Percentiles rank a stretch among this genome's conserved stretches.
These are phyloP conservation scores for Euphorbia peplus DNA, from an alignment of 345 rosid species.

Conservation along the genomic window DNA sequence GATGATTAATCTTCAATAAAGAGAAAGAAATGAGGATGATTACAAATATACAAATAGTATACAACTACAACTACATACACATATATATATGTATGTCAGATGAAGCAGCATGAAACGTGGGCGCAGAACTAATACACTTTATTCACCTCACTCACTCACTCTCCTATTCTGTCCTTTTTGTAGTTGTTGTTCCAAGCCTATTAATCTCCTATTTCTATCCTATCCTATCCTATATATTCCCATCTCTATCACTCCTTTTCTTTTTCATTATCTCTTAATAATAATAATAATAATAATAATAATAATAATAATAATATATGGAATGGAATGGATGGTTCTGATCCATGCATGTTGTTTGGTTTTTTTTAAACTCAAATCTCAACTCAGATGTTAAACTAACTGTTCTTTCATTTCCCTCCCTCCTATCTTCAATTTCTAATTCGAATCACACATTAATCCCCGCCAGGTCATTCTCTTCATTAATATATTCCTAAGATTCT, in stretches of 20 bases:
- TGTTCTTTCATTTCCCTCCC: not conserved
- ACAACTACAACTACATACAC: no score
- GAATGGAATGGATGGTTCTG: not conserved
- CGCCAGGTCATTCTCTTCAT: no score
- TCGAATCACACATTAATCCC: no score
- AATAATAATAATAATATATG: no score
- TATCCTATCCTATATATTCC: no score
- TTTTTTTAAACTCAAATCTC: slow-evolving; percentile 6
- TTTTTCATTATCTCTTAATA: no score
- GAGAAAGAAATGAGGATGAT: slow-evolving; percentile 22
- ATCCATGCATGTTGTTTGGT: not conserved
- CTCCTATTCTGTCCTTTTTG: not conserved
- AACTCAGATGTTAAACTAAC: not conserved
- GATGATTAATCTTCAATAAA: slow-evolving; percentile 11
- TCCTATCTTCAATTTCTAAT: not conserved
- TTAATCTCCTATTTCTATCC: no score
- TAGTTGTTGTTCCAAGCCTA: not conserved
- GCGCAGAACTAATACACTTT: slow-evolving; percentile 10
- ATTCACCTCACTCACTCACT: slow-evolving; percentile 7
- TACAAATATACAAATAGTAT: not conserved
- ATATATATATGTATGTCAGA: slow-evolving; percentile 6
- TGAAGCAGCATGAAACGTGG: slow-evolving; percentile 17
- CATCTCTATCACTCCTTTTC: not conserved
- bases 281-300: no score
- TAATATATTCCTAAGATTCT: no score